phyloP scores from a whole-genome alignment of 148 eudicot genomes.

The Chenopodium quinoa region DNA sequence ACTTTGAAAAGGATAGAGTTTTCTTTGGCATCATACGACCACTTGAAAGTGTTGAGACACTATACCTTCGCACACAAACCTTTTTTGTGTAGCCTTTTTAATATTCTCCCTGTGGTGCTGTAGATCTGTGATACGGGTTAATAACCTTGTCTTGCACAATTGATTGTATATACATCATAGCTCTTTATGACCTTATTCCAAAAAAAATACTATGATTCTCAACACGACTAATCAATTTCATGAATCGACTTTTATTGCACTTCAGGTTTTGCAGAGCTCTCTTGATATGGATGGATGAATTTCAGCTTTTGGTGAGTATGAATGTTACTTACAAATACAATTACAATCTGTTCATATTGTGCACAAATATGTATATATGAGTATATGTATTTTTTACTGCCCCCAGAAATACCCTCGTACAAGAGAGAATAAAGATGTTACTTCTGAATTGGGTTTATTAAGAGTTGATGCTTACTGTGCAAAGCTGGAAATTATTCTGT shows the following conservation, averaged over 20 bases:
- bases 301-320: conserved; percentile 24
- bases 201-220: background rate
- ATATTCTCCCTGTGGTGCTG: background rate
- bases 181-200: background rate
- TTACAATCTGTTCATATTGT: conserved; percentile 7
- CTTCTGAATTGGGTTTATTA: conserved; percentile 13
- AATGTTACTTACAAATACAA: background rate
- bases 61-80: background rate
- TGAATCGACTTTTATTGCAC: background rate
- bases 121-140: background rate
- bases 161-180: background rate
- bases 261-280: conserved; percentile 20
- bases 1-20: no score
- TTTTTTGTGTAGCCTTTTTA: background rate
- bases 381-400: background rate
- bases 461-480: background rate
- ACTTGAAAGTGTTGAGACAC: background rate
- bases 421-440: no score
- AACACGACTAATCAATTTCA: background rate
- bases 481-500: conserved; percentile 4
- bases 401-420: no score
- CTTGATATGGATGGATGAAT: conserved; percentile 20
- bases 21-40: background rate
- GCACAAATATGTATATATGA: background rate
- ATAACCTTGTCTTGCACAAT: background rate